Base-by-base conservation (phyloP, 2,329 filamentous ascomycete species). In the Fusarium sp. region DNA sequence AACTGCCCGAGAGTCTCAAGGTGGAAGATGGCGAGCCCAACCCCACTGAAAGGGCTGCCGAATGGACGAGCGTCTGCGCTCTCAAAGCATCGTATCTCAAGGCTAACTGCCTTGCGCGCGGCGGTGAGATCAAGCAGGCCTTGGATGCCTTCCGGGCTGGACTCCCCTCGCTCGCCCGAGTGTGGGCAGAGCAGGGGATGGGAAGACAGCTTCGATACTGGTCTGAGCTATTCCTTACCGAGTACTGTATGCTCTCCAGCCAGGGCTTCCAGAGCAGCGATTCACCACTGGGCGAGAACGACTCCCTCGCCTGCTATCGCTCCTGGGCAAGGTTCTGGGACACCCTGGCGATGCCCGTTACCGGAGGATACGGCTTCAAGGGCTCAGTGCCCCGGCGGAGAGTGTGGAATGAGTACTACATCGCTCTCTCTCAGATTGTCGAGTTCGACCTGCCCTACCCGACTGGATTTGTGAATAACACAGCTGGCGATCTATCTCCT, bases 361-460 rank as follows among this genome's bases (percentile, higher is more conserved):
- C 85, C 0, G 90, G 89, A 38, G 90, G 91, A 7, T 85, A 86
- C 66, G 89, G 89, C n/a, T 88, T 90, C 77, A 86, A 87, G 70
- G 89, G 90, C 22, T 83, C 89, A 11, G 87, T 92, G 20, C 88
- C 90, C 33, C 86, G 93, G 72, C 88, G 93, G 71, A 85, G 90
- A 45, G 91, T 97, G 52, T 98, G 95, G 95, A 91, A 90, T 77
- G 91, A 94, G 71, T 98, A 98, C 81, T 98, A 98, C 80, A 85
- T 90, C 52, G 90, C 93, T 1, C 85, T 98, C 20, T 97, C 95
- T 2, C 87, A 87, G n/a, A 90, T 97, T 38, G 82, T 98, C 8
- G 91, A 92, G 76, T 84, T 90, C 63, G 89, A 91, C 68, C 79
- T 94, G 25, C 85, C 91, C 0, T 94, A 91, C 62, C 87, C 89